Conservation (phyloP, 306 rosid genomes). For the Corylus heterophylla region DNA sequence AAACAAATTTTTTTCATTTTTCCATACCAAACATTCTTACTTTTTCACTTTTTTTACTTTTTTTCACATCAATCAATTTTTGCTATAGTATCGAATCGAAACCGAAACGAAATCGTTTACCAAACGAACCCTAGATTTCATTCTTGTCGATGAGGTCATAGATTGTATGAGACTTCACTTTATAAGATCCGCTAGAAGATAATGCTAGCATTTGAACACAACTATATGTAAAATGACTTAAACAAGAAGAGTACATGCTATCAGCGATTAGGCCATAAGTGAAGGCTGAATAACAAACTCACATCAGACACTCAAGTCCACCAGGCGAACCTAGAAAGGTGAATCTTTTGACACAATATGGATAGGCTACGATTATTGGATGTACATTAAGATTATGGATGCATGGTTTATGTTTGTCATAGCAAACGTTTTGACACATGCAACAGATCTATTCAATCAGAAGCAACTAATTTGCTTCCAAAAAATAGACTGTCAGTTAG, state of each 20-base stretch:
- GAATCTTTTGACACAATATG: slow-evolving; percentile 16
- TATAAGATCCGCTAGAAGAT: neutral
- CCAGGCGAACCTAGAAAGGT: neutral
- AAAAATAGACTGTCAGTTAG: slow-evolving; percentile 13
- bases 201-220: neutral
- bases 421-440: slow-evolving; percentile 7
- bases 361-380: slow-evolving; percentile 19
- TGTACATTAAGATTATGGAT: neutral
- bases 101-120: too few relatives aligned
- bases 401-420: slow-evolving; percentile 18
- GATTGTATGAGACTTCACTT: neutral
- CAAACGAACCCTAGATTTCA: neutral
- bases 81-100: too few relatives aligned
- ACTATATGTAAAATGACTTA: neutral
- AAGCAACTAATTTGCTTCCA: slow-evolving; percentile 5
- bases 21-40: too few relatives aligned
- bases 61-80: too few relatives aligned
- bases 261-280: slow-evolving; percentile 16
- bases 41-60: too few relatives aligned
- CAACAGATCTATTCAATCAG: slow-evolving; percentile 16
- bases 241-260: slow-evolving; percentile 6
- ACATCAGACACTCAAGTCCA: neutral
- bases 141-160: neutral
- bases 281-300: slow-evolving; percentile 19
- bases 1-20: too few relatives aligned